Conservation (phyloP, 441 rosid genomes). For the Flueggea neowawraea region DNA sequence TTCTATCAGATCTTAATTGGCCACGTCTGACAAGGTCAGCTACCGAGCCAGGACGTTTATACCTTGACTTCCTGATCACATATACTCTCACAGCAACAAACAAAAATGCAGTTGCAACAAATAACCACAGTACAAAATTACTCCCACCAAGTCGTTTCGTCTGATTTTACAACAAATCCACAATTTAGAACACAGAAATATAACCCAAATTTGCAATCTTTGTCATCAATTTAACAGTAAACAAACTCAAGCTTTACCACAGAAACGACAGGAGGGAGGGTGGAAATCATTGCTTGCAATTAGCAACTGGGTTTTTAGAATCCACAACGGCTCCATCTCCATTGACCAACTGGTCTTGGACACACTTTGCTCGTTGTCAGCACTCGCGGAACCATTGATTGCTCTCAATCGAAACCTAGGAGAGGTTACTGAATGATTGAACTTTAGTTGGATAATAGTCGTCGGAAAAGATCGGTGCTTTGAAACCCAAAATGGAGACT, state of each 20-base stretch:
- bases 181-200: no score
- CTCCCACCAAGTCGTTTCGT: slow-evolving; percentile 37
- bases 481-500: no score
- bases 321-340: not conserved
- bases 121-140: slow-evolving; percentile 43
- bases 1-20: slow-evolving; percentile 93
- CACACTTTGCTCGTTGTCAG: no score
- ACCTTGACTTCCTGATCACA: slow-evolving; percentile 42
- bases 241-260: slow-evolving; percentile 30
- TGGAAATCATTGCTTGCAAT: slow-evolving; percentile 35
- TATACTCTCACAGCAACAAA: slow-evolving; percentile 44
- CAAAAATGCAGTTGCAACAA: slow-evolving; percentile 47
- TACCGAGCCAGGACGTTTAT: slow-evolving; percentile 65
- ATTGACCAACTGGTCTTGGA: no score
- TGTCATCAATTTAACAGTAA: no score
- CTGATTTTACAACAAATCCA: slow-evolving; percentile 23
- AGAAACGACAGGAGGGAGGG: slow-evolving; percentile 51
- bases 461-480: no score
- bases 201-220: no score
- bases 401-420: no score
- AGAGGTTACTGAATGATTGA: no score
- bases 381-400: no score
- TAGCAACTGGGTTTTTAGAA: slow-evolving; percentile 20
- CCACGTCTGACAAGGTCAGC: slow-evolving; percentile 98
- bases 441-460: no score